Conservation (phyloP, 2,329 filamentous ascomycete species). For the Onygenales sp. region DNA sequence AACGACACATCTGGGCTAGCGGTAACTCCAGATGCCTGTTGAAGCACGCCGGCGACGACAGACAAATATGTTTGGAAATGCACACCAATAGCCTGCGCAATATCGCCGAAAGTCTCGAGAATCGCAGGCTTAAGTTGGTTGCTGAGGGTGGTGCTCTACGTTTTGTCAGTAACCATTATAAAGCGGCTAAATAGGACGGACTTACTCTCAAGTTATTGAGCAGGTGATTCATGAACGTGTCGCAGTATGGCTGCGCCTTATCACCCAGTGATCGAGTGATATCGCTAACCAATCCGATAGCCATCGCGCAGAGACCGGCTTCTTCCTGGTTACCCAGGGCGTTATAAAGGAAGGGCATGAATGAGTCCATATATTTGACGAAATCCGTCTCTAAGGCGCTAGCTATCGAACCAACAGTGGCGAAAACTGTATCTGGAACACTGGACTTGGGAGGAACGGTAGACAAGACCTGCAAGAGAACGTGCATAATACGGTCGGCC, state of each 20-base stretch:
- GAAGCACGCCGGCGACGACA: constrained; percentile 85
- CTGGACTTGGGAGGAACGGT: constrained; percentile 76
- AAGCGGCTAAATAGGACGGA: not conserved
- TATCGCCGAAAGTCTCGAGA: constrained; percentile 94
- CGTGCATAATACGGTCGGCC: constrained; percentile 88
- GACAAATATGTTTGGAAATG: constrained; percentile 88
- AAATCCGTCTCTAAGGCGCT: constrained; percentile 90
- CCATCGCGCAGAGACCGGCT: constrained; percentile 87
- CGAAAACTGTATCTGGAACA: constrained; percentile 89
- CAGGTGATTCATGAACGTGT: constrained; percentile 96
- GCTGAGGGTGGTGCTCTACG: constrained; percentile 67
- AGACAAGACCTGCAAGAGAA: constrained; percentile 69
- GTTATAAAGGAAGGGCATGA: constrained; percentile 84
- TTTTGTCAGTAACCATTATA: constrained; percentile 23
- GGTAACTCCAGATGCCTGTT: constrained; percentile 80
- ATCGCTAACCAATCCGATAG: constrained; percentile 93
- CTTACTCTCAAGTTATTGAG: constrained; percentile 76
- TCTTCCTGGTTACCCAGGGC: constrained; percentile 94
- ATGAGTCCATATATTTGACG: constrained; percentile 94
- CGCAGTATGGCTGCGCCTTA: constrained; percentile 88
- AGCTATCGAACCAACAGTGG: constrained; percentile 81
- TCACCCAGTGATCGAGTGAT: constrained; percentile 86
- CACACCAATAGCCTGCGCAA: constrained; percentile 84
- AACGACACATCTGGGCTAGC: constrained; percentile 71
- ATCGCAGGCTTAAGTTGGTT: constrained; percentile 99